Percentiles rank a stretch among this genome's conserved stretches.
Conservation (phyloP, 148 eudicot species). For the Spergularia marina region DNA sequence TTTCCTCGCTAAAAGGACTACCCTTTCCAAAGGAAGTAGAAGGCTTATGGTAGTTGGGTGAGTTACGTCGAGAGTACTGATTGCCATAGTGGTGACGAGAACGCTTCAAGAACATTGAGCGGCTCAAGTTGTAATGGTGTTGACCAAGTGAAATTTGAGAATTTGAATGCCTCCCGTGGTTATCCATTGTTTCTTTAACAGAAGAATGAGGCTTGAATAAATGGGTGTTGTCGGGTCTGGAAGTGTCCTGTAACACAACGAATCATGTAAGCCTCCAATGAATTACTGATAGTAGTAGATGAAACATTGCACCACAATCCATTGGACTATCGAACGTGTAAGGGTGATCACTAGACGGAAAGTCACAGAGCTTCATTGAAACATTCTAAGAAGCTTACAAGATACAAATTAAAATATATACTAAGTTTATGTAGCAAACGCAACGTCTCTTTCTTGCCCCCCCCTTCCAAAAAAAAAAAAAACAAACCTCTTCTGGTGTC, state of each 20-base stretch:
- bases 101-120: slow-evolving; percentile 40
- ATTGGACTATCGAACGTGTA: no score
- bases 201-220: slow-evolving; percentile 34
- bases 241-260: slow-evolving; percentile 14
- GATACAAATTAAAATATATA: no score
- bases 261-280: background rate
- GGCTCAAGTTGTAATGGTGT: slow-evolving; percentile 45
- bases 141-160: slow-evolving; percentile 35
- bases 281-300: slow-evolving; percentile 14
- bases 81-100: slow-evolving; percentile 54
- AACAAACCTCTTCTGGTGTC: slow-evolving; percentile 45
- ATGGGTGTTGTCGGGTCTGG: slow-evolving; percentile 23
- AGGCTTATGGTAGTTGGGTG: slow-evolving; percentile 39
- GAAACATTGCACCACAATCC: background rate
- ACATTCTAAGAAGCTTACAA: no score
- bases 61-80: slow-evolving; percentile 54
- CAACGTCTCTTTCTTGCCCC: no score
- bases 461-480: no score
- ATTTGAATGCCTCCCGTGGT: slow-evolving; percentile 35
- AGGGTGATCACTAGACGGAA: no score
- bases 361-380: no score
- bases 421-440: no score
- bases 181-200: slow-evolving; percentile 45
- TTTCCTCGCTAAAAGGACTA: slow-evolving; percentile 37
- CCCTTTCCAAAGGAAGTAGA: slow-evolving; percentile 53